Conservation (phyloP, 208 protist species). For the Tritrichomonas foetus region DNA sequence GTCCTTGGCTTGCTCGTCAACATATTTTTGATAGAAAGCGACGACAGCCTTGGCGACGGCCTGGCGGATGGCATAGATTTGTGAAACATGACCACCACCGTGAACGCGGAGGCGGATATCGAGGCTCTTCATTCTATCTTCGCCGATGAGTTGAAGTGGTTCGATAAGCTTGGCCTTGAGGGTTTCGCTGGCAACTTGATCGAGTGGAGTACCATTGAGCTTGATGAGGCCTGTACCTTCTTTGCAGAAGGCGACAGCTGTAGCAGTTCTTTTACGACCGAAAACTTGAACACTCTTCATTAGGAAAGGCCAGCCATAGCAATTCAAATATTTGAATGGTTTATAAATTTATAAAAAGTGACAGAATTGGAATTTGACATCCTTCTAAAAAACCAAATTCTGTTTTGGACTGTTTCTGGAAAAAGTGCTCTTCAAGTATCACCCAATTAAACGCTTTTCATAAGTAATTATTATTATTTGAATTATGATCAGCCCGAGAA, state of each 20-base stretch:
- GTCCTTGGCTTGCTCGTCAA: slow-evolving; percentile 83
- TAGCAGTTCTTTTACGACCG: slow-evolving; percentile 89
- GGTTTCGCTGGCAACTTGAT: slow-evolving; percentile 88
- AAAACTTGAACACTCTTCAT: slow-evolving; percentile 56
- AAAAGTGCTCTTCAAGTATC: too few species aligned
- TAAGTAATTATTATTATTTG: too few species aligned
- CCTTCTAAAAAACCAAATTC: too few species aligned
- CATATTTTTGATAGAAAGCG: slow-evolving; percentile 98
- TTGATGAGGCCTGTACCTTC: slow-evolving; percentile 93
- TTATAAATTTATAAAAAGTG: too few species aligned
- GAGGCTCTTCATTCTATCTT: slow-evolving; percentile 78
- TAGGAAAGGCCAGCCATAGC: background rate
- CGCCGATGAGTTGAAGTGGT: slow-evolving; percentile 88
- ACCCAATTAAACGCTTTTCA: too few species aligned
- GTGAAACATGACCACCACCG: slow-evolving; percentile 93
- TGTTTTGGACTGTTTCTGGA: too few species aligned
- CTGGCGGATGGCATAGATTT: slow-evolving; percentile 96
- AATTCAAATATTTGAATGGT: too few species aligned
- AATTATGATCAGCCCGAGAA: too few species aligned
- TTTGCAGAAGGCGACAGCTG: too few species aligned
- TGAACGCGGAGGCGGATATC: slow-evolving; percentile 85
- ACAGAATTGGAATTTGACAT: too few species aligned
- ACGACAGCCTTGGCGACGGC: slow-evolving; percentile 96
- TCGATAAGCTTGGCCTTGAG: slow-evolving; percentile 91
- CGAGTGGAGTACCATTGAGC: slow-evolving; percentile 93